phyloP scores from a whole-genome alignment of 352 stramenopile genomes.

The Phytophthora syringae region DNA sequence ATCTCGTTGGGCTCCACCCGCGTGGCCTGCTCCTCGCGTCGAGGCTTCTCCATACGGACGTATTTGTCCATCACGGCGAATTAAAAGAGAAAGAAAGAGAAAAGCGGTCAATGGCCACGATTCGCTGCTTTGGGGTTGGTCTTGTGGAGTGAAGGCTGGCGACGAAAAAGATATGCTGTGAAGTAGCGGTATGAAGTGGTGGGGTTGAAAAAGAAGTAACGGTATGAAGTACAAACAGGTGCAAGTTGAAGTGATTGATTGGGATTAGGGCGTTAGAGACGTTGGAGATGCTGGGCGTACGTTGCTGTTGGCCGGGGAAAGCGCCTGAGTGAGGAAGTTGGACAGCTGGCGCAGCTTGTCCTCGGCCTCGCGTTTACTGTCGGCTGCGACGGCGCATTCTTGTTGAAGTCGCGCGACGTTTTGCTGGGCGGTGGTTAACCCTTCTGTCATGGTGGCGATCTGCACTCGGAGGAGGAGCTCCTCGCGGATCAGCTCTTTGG shows the following conservation, averaged over 20 bases:
- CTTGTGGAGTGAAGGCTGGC: slow-evolving; percentile 31
- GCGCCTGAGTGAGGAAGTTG: slow-evolving; percentile 57
- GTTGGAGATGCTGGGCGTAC: slow-evolving; percentile 18
- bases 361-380: slow-evolving; percentile 59
- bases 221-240: background rate
- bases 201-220: background rate
- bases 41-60: slow-evolving; percentile 72
- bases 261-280: slow-evolving; percentile 1
- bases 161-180: slow-evolving; percentile 47
- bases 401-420: slow-evolving; percentile 57
- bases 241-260: slow-evolving; percentile 7
- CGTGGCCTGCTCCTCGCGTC: slow-evolving; percentile 48
- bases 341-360: slow-evolving; percentile 62
- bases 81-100: slow-evolving; percentile 5
- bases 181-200: slow-evolving; percentile 38
- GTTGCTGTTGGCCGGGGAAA: slow-evolving; percentile 19
- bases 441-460: slow-evolving; percentile 45
- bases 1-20: slow-evolving; percentile 74
- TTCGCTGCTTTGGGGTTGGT: background rate
- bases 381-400: slow-evolving; percentile 52
- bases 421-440: slow-evolving; percentile 39
- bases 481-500: slow-evolving; percentile 47
- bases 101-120: background rate
- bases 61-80: slow-evolving; percentile 81
- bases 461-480: slow-evolving; percentile 64